These are phyloP conservation scores for Dactylonectria estremocensis DNA, from an alignment of 2,329 filamentous ascomycete genomes.

Conservation along the genomic window DNA sequence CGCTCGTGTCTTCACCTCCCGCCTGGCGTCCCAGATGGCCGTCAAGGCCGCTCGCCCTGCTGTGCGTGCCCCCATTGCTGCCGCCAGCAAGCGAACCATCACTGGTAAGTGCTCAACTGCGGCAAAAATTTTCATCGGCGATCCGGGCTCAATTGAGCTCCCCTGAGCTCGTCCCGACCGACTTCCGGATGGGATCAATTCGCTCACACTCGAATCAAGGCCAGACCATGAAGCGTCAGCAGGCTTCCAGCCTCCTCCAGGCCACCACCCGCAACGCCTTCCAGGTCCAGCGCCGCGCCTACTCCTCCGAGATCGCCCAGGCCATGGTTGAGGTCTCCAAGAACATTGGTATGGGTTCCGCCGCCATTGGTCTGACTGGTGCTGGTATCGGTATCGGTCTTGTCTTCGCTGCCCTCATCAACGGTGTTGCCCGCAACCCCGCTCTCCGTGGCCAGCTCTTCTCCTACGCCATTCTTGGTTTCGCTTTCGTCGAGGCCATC, in stretches of 20 bases:
- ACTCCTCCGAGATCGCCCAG: slow-evolving; percentile 90
- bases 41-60: slow-evolving; percentile 85
- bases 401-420: slow-evolving; percentile 91
- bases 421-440: slow-evolving; percentile 94
- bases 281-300: slow-evolving; percentile 78
- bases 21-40: slow-evolving; percentile 83
- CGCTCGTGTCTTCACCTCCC: slow-evolving; percentile 82
- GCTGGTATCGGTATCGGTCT: slow-evolving; percentile 96
- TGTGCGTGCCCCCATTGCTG: slow-evolving; percentile 74
- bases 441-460: slow-evolving; percentile 95
- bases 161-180: slow-evolving; percentile 51
- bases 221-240: slow-evolving; percentile 83
- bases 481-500: slow-evolving; percentile 94
- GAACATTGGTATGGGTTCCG: slow-evolving; percentile 91
- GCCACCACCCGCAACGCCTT: slow-evolving; percentile 76
- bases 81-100: slow-evolving; percentile 82
- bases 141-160: slow-evolving; percentile 48
- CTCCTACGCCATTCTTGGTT: slow-evolving; percentile 95
- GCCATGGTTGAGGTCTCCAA: slow-evolving; percentile 92
- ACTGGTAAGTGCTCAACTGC: slow-evolving; percentile 71
- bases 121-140: slow-evolving; percentile 52
- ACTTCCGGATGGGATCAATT: slow-evolving; percentile 46
- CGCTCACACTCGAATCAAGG: slow-evolving; percentile 58
- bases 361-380: slow-evolving; percentile 93
- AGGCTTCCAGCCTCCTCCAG: slow-evolving; percentile 77